Percentiles rank a stretch among this genome's conserved stretches.
Evolutionary conservation across 1,284 basidiomycete species (phyloP).

Genomic region (Fistulina hepatica): DNA sequence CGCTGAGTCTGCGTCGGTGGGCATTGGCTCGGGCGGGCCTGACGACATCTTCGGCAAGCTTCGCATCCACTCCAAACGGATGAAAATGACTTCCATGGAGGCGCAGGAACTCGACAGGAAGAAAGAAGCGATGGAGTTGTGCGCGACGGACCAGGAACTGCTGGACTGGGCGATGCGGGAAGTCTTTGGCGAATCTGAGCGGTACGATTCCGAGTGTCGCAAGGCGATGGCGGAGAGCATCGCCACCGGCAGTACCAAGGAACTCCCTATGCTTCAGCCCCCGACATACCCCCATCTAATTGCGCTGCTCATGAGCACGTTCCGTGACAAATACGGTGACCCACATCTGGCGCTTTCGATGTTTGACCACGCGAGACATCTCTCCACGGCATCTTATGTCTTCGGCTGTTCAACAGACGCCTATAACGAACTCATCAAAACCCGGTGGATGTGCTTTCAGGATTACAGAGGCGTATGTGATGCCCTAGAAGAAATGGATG

Average conservation of each 20-base stretch:
- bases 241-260: constrained; percentile 11
- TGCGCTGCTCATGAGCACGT: constrained; percentile 61
- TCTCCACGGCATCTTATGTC: constrained; percentile 70
- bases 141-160: constrained; percentile 60
- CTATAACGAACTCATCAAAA: constrained; percentile 77
- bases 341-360: constrained; percentile 77
- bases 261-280: constrained; percentile 36
- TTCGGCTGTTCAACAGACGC: constrained; percentile 77
- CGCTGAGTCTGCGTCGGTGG: constrained; percentile 14
- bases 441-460: constrained; percentile 71
- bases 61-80: constrained; percentile 35
- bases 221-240: constrained; percentile 25
- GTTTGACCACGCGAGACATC: constrained; percentile 65
- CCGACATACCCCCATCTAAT: constrained; percentile 66
- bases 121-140: constrained; percentile 65
- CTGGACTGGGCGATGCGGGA: constrained; percentile 66
- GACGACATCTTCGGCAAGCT: constrained; percentile 37
- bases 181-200: constrained; percentile 51
- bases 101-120: constrained; percentile 61
- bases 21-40: constrained; percentile 23
- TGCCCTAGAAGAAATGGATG: constrained; percentile 70
- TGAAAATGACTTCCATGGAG: constrained; percentile 40
- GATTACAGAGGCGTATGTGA: constrained; percentile 66
- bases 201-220: constrained; percentile 37
- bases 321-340: constrained; percentile 66